Base-by-base conservation (phyloP, 306 rosid genomes). In the Cucumis melo region DNA sequence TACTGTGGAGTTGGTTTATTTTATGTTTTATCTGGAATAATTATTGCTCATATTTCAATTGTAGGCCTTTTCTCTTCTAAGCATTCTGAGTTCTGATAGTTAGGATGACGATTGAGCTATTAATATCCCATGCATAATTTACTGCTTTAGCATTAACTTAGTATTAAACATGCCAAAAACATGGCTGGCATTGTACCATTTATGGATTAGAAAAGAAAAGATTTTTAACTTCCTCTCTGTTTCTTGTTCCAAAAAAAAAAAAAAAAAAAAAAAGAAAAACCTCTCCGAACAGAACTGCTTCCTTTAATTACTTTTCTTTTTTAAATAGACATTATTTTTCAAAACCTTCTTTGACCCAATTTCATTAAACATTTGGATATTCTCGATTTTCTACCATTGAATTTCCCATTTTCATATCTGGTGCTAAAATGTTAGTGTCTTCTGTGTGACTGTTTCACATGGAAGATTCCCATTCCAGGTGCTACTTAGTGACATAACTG, bases 401-500 rank as follows among this genome's bases (percentile, higher is more conserved):
- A 65, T 50, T 82, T 86, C 62, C 80, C 66, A 60, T 84, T 62
- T 68, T 73, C 77, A 70, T 38, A 59, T 80, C 78, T 82, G 79
- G 79, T 85, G 81, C 76, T 79, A 71, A 79, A 79, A 51, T 71
- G 80, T 78, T 51, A 74, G 79, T 82, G 67, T 83, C 61, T 80
- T 84, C 80, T 81, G 79, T 80, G 84, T 82, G 80, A 82, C 77
- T 84, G 83, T 78, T 86, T 86, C 76, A 78, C 82, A 75, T 71
- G 73, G 80, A 77, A 80, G 75, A 80, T 78, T 83, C 83, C 80
- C 68, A 77, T 86, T 83, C 79, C 83, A 74, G 86, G 84, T 83
- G 81, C 84, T 85, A 68, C 79, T 85, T 70, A 86, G 87, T 92
- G 90, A 89, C 80, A 83, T 78, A 78, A 79, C 83, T 88, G 80